Conservation (phyloP, 73 alveolate genomes). For the Paraurostyla sp. region DNA sequence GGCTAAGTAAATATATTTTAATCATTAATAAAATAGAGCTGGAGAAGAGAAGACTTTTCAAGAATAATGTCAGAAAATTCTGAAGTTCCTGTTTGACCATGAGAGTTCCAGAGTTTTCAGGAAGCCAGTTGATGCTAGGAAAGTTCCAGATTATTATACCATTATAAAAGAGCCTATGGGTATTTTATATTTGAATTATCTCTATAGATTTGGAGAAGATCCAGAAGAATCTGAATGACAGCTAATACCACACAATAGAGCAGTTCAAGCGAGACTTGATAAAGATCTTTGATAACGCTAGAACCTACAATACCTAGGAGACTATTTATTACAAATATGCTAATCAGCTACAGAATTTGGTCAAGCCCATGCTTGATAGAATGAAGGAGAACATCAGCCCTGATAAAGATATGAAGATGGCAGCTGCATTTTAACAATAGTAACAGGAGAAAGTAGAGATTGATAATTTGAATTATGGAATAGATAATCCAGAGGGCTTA, state of each 20-base stretch:
- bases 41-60: constrained; percentile 88
- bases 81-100: constrained; percentile 69
- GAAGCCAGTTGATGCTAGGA: constrained; percentile 90
- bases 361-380: constrained; percentile 80
- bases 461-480: not conserved
- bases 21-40: constrained; percentile 22
- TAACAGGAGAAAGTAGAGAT: not conserved
- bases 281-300: constrained; percentile 87
- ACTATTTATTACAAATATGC: constrained; percentile 92
- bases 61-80: constrained; percentile 72
- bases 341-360: constrained; percentile 76
- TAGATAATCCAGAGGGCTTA: not conserved
- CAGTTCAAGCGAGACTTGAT: constrained; percentile 85
- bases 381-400: constrained; percentile 71
- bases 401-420: constrained; percentile 3
- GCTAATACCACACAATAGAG: constrained; percentile 75
- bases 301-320: constrained; percentile 80
- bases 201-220: constrained; percentile 66
- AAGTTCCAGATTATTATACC: constrained; percentile 94
- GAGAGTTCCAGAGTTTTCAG: constrained; percentile 89
- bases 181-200: not conserved
- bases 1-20: constrained; percentile 44
- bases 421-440: not conserved
- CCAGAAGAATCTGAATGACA: constrained; percentile 82
- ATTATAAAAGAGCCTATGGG: constrained; percentile 96